These are phyloP conservation scores for Emericellopsis atlantica DNA, from an alignment of 2,329 filamentous ascomycete genomes.

Conservation along the genomic window DNA sequence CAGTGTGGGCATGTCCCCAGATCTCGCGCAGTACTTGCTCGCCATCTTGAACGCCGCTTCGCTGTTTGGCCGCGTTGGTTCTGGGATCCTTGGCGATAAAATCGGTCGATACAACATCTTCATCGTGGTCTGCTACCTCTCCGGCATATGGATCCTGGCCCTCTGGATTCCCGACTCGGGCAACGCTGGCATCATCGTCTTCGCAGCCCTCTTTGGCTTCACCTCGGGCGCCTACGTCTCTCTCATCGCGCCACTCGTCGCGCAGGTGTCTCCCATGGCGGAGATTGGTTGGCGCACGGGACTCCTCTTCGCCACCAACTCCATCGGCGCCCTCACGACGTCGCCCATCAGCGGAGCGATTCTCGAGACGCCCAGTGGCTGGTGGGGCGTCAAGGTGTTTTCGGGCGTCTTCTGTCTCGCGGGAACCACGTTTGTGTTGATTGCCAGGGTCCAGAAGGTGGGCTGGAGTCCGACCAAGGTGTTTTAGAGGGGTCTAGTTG, in stretches of 20 bases:
- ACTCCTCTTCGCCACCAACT: slow-evolving; percentile 35
- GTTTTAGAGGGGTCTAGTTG: too few relatives aligned
- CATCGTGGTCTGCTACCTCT: slow-evolving; percentile 29
- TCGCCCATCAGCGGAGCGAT: slow-evolving; percentile 42
- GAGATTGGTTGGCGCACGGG: slow-evolving; percentile 36
- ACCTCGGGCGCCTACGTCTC: slow-evolving; percentile 26
- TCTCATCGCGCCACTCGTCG: slow-evolving; percentile 22
- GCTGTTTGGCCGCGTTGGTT: slow-evolving; percentile 21
- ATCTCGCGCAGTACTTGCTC: slow-evolving; percentile 19
- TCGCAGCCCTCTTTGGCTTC: slow-evolving; percentile 27
- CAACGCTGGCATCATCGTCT: slow-evolving; percentile 18
- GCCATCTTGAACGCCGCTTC: slow-evolving; percentile 24
- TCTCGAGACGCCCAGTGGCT: slow-evolving; percentile 13
- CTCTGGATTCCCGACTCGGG: slow-evolving; percentile 27
- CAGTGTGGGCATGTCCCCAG: slow-evolving; percentile 11
- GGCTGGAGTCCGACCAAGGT: too few relatives aligned
- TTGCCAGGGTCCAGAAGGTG: too few relatives aligned
- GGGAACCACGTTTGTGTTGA: slow-evolving; percentile 8
- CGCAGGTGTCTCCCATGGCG: slow-evolving; percentile 40
- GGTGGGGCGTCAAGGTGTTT: slow-evolving; percentile 23
- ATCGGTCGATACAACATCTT: slow-evolving; percentile 27
- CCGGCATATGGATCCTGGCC: slow-evolving; percentile 21
- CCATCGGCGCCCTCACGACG: slow-evolving; percentile 42
- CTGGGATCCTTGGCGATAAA: slow-evolving; percentile 19
- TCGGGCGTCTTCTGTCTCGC: slow-evolving; percentile 16